These are phyloP conservation scores for Ocimum tenuiflorum DNA, from an alignment of 257 asterid genomes.

Conservation along the genomic window DNA sequence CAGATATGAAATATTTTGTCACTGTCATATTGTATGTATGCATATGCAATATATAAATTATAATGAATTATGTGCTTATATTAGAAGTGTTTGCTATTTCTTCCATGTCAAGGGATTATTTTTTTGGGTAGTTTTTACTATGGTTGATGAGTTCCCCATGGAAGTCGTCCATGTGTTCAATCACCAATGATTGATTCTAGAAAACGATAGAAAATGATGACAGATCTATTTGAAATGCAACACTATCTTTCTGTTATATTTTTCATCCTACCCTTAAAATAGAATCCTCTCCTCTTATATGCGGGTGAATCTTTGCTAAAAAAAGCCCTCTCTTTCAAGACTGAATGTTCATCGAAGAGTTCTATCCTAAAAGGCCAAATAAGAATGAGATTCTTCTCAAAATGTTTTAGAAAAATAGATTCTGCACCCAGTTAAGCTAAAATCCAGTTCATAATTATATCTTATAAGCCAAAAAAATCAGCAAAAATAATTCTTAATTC, in stretches of 20 bases:
- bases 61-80: too few species aligned
- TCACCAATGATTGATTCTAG: neutral
- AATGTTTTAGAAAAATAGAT: neutral
- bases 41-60: neutral
- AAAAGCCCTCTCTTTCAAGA: too few species aligned
- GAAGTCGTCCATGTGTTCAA: neutral
- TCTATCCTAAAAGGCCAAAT: too few species aligned
- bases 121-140: neutral
- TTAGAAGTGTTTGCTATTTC: neutral
- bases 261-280: too few species aligned
- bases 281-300: too few species aligned
- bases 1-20: too few species aligned
- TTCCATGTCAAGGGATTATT: neutral
- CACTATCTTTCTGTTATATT: too few species aligned
- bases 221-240: neutral
- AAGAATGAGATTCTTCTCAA: too few species aligned
- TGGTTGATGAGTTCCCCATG: neutral
- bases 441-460: neutral
- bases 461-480: too few species aligned
- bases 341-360: too few species aligned
- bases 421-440: neutral
- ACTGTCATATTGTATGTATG: neutral
- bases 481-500: neutral
- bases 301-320: too few species aligned
- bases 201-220: neutral